A percentile compares a stretch with the other conserved stretches of the same genome.
These are phyloP conservation scores for Candida succiphila DNA, from an alignment of 805 yeast species.

Conservation along the genomic window DNA sequence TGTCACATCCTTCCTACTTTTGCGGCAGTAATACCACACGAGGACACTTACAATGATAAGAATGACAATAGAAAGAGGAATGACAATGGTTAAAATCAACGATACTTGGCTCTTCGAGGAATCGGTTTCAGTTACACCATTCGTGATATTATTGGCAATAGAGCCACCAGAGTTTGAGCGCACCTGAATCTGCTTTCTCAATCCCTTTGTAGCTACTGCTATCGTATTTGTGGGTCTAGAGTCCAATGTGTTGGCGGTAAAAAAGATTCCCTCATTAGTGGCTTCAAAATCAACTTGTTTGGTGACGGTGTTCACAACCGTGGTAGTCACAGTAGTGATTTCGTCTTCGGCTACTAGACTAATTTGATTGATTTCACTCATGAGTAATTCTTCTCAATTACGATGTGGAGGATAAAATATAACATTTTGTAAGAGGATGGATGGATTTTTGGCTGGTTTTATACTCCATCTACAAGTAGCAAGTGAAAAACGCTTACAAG, in stretches of 20 bases:
- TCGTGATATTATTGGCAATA: constrained; percentile 1
- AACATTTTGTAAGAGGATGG: no score
- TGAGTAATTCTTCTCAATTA: no score
- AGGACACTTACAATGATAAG: constrained; percentile 1
- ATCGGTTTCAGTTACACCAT: neutral
- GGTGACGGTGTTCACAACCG: constrained; percentile 6
- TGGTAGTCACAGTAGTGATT: constrained; percentile 9
- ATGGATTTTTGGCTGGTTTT: no score
- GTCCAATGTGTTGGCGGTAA: neutral
- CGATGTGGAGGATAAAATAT: no score
- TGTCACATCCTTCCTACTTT: no score
- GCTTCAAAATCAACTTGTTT: no score
- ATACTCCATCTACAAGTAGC: no score
- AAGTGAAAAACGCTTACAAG: no score
- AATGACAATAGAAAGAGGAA: constrained; percentile 6
- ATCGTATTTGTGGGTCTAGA: neutral
- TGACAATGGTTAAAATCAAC: constrained; percentile 6
- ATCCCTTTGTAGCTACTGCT: neutral
- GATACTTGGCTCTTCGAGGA: constrained; percentile 4
- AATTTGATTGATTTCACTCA: neutral
- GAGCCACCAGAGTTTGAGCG: constrained; percentile 1
- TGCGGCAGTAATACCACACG: constrained; percentile 5
- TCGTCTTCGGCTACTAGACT: constrained; percentile 8
- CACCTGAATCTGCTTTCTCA: neutral
- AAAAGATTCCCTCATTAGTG: no score